These are phyloP conservation scores for Tephrocybe sp. DNA, from an alignment of 768 basidiomycete species.

Conservation along the genomic window DNA sequence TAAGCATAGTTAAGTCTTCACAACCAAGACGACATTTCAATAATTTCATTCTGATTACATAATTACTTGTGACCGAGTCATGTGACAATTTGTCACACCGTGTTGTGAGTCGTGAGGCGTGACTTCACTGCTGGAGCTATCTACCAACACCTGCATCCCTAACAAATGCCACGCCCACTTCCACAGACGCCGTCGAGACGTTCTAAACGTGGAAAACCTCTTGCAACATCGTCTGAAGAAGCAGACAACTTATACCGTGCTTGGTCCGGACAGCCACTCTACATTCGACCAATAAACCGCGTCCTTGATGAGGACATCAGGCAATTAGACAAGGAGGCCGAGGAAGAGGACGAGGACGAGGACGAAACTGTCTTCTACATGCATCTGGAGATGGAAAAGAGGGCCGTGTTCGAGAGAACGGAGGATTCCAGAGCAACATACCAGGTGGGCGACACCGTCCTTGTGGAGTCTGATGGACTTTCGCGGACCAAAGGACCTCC, in stretches of 20 bases:
- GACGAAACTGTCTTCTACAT: slow-evolving; percentile 36
- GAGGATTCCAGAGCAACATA: slow-evolving; percentile 28
- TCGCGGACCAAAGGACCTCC: slow-evolving; percentile 42
- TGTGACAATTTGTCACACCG: background rate
- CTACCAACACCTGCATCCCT: background rate
- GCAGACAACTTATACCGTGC: slow-evolving; percentile 18
- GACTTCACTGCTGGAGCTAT: no score
- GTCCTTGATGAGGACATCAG: slow-evolving; percentile 23
- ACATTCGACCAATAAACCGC: slow-evolving; percentile 22
- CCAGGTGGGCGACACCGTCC: slow-evolving; percentile 65
- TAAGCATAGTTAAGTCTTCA: no score
- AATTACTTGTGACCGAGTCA: no score
- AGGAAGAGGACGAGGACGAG: no score
- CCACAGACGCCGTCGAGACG: slow-evolving; percentile 29
- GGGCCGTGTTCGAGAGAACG: slow-evolving; percentile 22
- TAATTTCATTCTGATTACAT: no score
- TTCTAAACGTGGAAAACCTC: slow-evolving; percentile 29
- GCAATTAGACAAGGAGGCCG: no score
- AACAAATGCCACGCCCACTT: slow-evolving; percentile 8
- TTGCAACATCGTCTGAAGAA: slow-evolving; percentile 25
- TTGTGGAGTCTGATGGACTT: slow-evolving; percentile 50
- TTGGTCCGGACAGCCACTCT: slow-evolving; percentile 27
- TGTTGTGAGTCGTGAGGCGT: no score
- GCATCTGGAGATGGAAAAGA: slow-evolving; percentile 31
- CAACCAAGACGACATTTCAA: no score